Evolutionary conservation across 352 stramenopile genomes (phyloP), one percentile per base, ranked within the genome.

Genomic region (Aphanomyces stellatus): DNA sequence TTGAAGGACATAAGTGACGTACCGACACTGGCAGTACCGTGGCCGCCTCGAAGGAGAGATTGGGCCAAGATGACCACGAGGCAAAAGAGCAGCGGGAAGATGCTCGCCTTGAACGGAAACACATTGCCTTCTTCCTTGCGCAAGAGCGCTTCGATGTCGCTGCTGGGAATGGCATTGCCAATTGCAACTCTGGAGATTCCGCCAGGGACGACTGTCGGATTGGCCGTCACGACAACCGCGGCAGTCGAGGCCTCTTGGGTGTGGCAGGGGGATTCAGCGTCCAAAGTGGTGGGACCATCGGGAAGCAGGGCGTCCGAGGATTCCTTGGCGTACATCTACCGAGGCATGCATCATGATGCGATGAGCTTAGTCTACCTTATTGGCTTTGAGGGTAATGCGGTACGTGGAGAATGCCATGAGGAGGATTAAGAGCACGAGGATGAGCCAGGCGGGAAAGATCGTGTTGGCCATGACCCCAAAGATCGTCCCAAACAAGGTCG

Each of bases 401-500:
- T 86, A 85, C 30, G 85, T 90, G 69, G 81, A 87, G 71, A 80
- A 82, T 34, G 83, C 85, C 3, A 93, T 72, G 65, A 93, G 69
- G 71, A 74, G 76, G 51, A 93, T 76, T 11, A 93, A 71, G 40
- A 93, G 71, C 33, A 82, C 64, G 60, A 91, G 69, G 48, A 93
- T 91, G 55, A 91, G 73, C 85, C 85, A 93, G 71, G 90, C 82
- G 7, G 85, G 85, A 48, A 93, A 81, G 43, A 89, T 71, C 60
- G 85, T 77, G 70, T 93, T 93, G 71, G 88, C 75, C 82, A 91
- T 89, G 11, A 93, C 85, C 28, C 82, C 85, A 31, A 89, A 86
- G 71, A 91, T 80, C 60, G 82, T 65, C 34, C 85, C 85, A 33
- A 91, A 82, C 13, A 93, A 75, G 33, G 85, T 90, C 69, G 95